A percentile compares a stretch with the other conserved stretches of the same genome.
Evolutionary conservation across 306 rosid genomes (phyloP).

Genomic region (Spatholobus suberectus): DNA sequence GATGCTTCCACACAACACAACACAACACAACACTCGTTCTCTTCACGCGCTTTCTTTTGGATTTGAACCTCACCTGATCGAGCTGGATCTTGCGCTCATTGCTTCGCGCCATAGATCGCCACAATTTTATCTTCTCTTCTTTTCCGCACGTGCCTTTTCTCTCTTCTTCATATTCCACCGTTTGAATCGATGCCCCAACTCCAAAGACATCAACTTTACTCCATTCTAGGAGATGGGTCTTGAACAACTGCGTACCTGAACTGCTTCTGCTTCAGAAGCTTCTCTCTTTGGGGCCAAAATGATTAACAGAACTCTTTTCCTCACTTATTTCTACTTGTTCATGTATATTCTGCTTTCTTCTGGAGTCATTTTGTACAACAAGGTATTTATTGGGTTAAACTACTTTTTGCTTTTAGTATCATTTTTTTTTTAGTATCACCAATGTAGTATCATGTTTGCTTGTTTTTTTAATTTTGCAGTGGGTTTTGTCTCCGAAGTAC

Average conservation of each 20-base stretch:
- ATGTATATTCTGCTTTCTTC: conserved; percentile 87
- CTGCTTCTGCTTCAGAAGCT: conserved; percentile 14
- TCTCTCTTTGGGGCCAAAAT: conserved; percentile 19
- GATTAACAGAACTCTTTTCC: conserved; percentile 79
- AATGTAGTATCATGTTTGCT: background rate
- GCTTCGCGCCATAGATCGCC: conserved; percentile 18
- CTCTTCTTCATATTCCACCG: background rate
- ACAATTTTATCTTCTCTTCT: background rate
- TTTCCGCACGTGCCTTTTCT: background rate
- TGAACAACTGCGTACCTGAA: background rate
- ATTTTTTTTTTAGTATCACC: too few relatives aligned
- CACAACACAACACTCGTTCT: too few relatives aligned
- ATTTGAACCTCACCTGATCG: background rate
- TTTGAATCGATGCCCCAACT: conserved; percentile 9
- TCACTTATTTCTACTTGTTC: conserved; percentile 85
- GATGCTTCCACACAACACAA: too few relatives aligned
- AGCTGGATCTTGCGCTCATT: background rate
- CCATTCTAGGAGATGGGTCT: conserved; percentile 13
- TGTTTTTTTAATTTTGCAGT: conserved; percentile 53
- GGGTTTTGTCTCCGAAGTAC: conserved; percentile 95
- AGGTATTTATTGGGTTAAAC: conserved; percentile 52
- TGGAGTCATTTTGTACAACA: conserved; percentile 92
- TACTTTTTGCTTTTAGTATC: background rate
- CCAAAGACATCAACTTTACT: conserved; percentile 3
- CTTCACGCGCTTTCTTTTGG: background rate